Conservation (phyloP, 2,329 filamentous ascomycete species). For the Arthrobotrys entomopaga region DNA sequence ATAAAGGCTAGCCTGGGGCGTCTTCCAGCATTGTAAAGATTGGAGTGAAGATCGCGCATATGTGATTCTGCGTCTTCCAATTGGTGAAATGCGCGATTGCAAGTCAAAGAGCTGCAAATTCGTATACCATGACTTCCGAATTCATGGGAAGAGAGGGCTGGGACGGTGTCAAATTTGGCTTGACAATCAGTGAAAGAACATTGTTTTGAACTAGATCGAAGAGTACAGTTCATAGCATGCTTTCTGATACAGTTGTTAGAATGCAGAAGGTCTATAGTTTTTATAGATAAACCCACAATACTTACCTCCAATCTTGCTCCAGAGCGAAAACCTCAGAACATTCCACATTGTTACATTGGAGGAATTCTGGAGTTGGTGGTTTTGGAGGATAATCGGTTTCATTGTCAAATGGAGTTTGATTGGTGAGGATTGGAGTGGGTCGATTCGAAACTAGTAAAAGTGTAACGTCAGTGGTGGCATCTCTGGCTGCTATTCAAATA, state of each 20-base stretch:
- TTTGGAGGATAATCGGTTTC: slow-evolving; percentile 10
- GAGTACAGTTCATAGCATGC: slow-evolving; percentile 43
- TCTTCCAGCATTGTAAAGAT: slow-evolving; percentile 39
- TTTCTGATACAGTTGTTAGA: slow-evolving; percentile 25
- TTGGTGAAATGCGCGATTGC: slow-evolving; percentile 53
- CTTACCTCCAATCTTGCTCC: slow-evolving; percentile 54
- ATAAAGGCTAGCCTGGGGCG: slow-evolving; percentile 50
- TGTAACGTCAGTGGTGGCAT: neutral
- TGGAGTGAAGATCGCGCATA: slow-evolving; percentile 53
- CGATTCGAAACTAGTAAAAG: neutral
- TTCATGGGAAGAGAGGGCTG: slow-evolving; percentile 47
- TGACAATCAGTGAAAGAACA: slow-evolving; percentile 54
- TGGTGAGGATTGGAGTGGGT: slow-evolving; percentile 4
- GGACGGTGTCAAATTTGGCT: slow-evolving; percentile 40
- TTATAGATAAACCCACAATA: neutral
- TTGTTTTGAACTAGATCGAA: slow-evolving; percentile 30
- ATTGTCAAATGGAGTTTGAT: slow-evolving; percentile 3
- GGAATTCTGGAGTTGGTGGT: slow-evolving; percentile 43
- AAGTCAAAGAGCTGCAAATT: slow-evolving; percentile 53
- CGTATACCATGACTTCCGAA: slow-evolving; percentile 52
- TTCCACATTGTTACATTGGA: slow-evolving; percentile 50
- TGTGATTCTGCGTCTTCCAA: slow-evolving; percentile 49
- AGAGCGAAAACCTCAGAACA: slow-evolving; percentile 43
- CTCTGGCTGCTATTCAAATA: neutral
- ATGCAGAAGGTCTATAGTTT: too few relatives aligned